Conservation (phyloP, 768 basidiomycete species). For the Lactarius tabidus region DNA sequence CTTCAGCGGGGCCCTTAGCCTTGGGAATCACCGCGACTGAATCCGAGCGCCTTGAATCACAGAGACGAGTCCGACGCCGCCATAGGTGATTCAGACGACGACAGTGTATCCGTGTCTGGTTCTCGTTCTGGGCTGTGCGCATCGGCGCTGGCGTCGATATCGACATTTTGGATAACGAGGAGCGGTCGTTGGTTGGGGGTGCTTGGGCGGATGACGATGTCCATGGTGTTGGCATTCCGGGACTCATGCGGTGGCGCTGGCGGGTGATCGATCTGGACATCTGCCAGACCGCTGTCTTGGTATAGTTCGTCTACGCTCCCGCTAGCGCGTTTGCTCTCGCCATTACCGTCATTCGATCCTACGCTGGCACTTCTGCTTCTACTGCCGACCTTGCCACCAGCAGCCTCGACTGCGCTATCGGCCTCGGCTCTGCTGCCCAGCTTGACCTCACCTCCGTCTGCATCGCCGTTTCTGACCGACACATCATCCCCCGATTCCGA, state of each 20-base stretch:
- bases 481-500: neutral
- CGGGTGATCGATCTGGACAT: neutral
- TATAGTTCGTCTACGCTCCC: neutral
- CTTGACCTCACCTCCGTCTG: neutral
- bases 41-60: too few species aligned
- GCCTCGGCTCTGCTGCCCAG: too few species aligned
- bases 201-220: neutral
- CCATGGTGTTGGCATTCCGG: neutral
- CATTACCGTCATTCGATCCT: neutral
- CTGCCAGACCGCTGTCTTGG: neutral
- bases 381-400: neutral
- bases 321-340: neutral
- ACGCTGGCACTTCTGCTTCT: neutral
- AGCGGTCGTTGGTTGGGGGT: too few species aligned
- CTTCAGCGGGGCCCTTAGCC: too few species aligned
- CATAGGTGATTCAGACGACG: neutral
- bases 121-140: neutral
- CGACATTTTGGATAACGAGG: neutral
- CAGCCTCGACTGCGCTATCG: neutral
- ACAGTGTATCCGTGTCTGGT: neutral
- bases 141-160: neutral
- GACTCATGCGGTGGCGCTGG: neutral
- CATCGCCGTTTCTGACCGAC: neutral
- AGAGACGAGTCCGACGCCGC: neutral
- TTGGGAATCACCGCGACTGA: too few species aligned